phyloP scores from a whole-genome alignment of 768 basidiomycete genomes.

The Kockovaella imperatae region DNA sequence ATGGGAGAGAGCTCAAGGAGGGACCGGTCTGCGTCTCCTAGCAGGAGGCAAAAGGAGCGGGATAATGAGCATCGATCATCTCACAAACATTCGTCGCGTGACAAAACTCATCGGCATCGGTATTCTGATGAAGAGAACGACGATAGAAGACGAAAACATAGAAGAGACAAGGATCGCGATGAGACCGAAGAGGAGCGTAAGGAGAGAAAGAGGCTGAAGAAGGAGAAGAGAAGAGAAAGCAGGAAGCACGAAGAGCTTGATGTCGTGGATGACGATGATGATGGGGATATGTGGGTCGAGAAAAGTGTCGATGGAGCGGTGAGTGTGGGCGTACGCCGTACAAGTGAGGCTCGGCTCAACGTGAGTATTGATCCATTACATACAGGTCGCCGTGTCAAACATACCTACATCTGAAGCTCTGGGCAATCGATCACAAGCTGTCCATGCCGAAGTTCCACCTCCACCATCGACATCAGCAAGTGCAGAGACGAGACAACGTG shows the following conservation, averaged over 20 bases:
- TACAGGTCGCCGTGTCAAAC: slow-evolving; percentile 46
- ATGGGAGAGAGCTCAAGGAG: not conserved
- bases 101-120: not conserved
- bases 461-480: slow-evolving; percentile 51
- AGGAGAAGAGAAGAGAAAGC: slow-evolving; percentile 38
- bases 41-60: slow-evolving; percentile 2
- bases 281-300: slow-evolving; percentile 58
- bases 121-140: slow-evolving; percentile 7
- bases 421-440: slow-evolving; percentile 58
- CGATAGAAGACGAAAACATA: slow-evolving; percentile 6
- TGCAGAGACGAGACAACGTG: slow-evolving; percentile 53
- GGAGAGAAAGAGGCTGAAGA: slow-evolving; percentile 39
- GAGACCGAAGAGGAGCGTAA: slow-evolving; percentile 33
- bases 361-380: slow-evolving; percentile 4
- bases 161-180: slow-evolving; percentile 15
- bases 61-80: not conserved
- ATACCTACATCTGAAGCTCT: slow-evolving; percentile 71
- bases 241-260: slow-evolving; percentile 43
- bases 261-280: slow-evolving; percentile 61
- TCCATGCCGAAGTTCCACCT: slow-evolving; percentile 50
- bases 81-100: slow-evolving; percentile 2
- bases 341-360: slow-evolving; percentile 5
- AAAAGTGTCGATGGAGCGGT: slow-evolving; percentile 32
- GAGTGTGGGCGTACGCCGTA: slow-evolving; percentile 2
- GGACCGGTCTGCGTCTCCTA: slow-evolving; percentile 1